Percentiles rank a stretch among this genome's conserved stretches.
Evolutionary conservation across 805 yeast genomes (phyloP).

Genomic region (Starmerella ratchasimensis): DNA sequence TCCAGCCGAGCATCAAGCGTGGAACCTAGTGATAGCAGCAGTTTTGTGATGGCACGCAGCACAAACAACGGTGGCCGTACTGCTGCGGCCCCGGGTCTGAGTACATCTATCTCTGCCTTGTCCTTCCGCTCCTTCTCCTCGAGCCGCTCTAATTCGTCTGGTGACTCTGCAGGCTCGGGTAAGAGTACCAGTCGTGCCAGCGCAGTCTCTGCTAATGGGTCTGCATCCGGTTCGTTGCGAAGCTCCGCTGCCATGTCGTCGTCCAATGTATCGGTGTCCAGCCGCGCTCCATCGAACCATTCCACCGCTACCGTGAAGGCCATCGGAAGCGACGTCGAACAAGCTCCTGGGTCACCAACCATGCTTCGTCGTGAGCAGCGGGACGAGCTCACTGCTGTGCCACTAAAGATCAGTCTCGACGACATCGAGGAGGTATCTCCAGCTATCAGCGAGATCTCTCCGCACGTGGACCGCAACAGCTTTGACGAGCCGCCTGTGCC

Average conservation of each 20-base stretch:
- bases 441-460: background rate
- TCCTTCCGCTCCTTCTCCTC: conserved; percentile 18
- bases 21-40: too few species aligned
- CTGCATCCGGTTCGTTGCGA: too few species aligned
- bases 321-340: too few species aligned
- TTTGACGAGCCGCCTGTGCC: too few species aligned
- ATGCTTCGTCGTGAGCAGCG: conserved; percentile 1
- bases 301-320: too few species aligned
- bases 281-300: too few species aligned
- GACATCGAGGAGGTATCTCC: background rate
- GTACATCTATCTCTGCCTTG: conserved; percentile 15
- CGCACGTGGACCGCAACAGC: background rate
- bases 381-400: background rate
- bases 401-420: background rate
- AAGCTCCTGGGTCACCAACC: conserved; percentile 3
- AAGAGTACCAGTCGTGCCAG: too few species aligned
- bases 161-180: too few species aligned
- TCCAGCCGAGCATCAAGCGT: too few species aligned
- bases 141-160: conserved; percentile 1
- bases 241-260: too few species aligned
- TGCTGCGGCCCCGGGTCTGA: conserved; percentile 13
- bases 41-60: conserved; percentile 2
- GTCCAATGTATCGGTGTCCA: too few species aligned
- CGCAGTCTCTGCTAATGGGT: too few species aligned
- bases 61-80: conserved; percentile 9